Conservation (phyloP, 1,284 basidiomycete species). For the Porogramme epimiltina region DNA sequence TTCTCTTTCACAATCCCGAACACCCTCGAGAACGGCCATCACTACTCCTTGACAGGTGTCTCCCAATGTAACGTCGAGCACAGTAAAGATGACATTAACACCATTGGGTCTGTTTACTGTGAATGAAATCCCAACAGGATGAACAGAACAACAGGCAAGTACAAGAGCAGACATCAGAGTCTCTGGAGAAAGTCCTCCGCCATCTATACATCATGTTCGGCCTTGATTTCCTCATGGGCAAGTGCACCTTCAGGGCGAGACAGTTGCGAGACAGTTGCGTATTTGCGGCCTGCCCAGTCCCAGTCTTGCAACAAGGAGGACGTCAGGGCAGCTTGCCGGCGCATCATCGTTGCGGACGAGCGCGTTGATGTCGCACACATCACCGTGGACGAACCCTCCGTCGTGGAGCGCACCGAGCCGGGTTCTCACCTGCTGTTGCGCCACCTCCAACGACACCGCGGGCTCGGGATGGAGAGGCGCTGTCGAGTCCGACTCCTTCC, state of each 20-base stretch:
- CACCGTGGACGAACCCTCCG: background rate
- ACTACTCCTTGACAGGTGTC: too few species aligned
- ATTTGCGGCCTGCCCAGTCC: background rate
- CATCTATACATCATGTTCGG: constrained; percentile 1
- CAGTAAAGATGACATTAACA: too few species aligned
- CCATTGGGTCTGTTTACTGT: too few species aligned
- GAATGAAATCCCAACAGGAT: too few species aligned
- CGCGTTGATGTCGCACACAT: constrained; percentile 1
- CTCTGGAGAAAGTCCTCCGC: background rate
- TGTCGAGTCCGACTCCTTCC: too few species aligned
- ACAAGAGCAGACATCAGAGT: too few species aligned
- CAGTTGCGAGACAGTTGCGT: background rate
- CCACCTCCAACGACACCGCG: background rate
- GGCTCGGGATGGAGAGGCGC: background rate
- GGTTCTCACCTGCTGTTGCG: background rate
- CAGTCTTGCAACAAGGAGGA: constrained; percentile 4
- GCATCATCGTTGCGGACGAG: constrained; percentile 3
- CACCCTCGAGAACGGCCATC: too few species aligned
- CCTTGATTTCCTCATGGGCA: background rate
- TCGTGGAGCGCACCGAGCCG: background rate
- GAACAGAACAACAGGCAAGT: too few species aligned
- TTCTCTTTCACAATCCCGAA: too few species aligned
- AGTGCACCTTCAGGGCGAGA: background rate
- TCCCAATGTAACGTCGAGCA: too few species aligned
- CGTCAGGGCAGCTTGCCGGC: background rate